Evolutionary conservation across 352 stramenopile genomes (phyloP).

Genomic region (Elongisporangium prolatum): DNA sequence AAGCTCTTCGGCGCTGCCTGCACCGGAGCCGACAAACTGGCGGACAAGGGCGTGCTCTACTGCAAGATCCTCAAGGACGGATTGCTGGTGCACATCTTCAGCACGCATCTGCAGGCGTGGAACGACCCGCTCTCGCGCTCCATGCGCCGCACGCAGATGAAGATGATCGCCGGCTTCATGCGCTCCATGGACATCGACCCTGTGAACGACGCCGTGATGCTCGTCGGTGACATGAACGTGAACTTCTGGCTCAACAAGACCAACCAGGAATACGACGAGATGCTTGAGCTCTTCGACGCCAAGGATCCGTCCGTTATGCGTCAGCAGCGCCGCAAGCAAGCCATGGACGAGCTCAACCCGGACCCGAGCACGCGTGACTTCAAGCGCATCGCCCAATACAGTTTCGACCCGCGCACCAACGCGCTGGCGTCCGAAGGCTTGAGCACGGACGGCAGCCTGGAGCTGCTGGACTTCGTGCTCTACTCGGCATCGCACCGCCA

Average conservation of each 20-base stretch:
- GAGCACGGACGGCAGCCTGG: conserved; percentile 69
- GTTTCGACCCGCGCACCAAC: conserved; percentile 71
- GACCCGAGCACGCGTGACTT: conserved; percentile 12
- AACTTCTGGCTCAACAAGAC: conserved; percentile 73
- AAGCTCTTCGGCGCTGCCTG: conserved; percentile 69
- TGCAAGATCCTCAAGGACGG: conserved; percentile 79
- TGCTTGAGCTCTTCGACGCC: conserved; percentile 59
- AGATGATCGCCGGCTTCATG: conserved; percentile 57
- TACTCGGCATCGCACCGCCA: conserved; percentile 54
- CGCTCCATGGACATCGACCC: conserved; percentile 49
- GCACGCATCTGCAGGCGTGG: conserved; percentile 74
- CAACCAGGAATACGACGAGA: conserved; percentile 77
- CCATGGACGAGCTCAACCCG: neutral
- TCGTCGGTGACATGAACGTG: conserved; percentile 71
- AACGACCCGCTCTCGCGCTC: conserved; percentile 50
- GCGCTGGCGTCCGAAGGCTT: conserved; percentile 54
- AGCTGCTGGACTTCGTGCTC: conserved; percentile 73
- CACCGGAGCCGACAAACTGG: conserved; percentile 55
- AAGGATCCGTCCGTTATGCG: conserved; percentile 36
- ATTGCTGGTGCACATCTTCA: conserved; percentile 67
- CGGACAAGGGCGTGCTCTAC: conserved; percentile 77
- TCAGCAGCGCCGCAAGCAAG: conserved; percentile 14
- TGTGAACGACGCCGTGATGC: conserved; percentile 51
- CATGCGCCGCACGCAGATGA: conserved; percentile 63
- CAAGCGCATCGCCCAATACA: conserved; percentile 45